These are phyloP conservation scores for Cercospora brassicicola DNA, from an alignment of 2,329 filamentous ascomycete species.

Conservation along the genomic window DNA sequence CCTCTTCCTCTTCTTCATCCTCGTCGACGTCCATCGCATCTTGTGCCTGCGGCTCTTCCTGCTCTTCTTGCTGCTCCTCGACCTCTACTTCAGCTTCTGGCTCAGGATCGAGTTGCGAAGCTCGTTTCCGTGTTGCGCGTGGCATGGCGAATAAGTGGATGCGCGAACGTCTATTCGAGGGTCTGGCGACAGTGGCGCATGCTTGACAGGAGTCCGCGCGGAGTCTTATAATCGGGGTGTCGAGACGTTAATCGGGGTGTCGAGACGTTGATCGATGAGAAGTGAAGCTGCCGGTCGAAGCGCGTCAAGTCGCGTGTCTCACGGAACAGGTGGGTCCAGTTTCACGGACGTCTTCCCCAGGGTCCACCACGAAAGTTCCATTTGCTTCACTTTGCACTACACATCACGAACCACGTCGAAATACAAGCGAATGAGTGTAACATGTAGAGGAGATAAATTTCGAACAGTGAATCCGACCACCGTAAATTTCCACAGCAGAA, in stretches of 20 bases:
- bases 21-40: conserved; percentile 26
- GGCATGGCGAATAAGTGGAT: conserved; percentile 2
- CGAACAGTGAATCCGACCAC: not conserved
- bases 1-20: conserved; percentile 23
- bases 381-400: not conserved
- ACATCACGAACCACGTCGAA: not conserved
- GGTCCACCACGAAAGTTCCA: not conserved
- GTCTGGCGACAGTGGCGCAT: not conserved
- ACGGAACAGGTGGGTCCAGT: not conserved
- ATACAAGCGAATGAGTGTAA: too few species aligned
- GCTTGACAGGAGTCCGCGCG: not conserved
- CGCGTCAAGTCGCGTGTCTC: conserved; percentile 9
- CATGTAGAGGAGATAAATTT: too few species aligned
- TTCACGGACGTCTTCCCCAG: not conserved
- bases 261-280: not conserved
- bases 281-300: conserved; percentile 1
- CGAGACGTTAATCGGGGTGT: not conserved
- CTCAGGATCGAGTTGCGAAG: conserved; percentile 7
- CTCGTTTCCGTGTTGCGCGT: conserved; percentile 15
- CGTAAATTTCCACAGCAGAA: not conserved
- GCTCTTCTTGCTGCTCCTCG: conserved; percentile 12
- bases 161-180: not conserved
- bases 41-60: conserved; percentile 3
- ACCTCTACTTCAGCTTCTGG: conserved; percentile 8
- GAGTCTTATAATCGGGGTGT: not conserved